Percentiles rank a stretch among this genome's conserved stretches.
Conservation (phyloP, 768 basidiomycete genomes). For the Boletus patriciae region DNA sequence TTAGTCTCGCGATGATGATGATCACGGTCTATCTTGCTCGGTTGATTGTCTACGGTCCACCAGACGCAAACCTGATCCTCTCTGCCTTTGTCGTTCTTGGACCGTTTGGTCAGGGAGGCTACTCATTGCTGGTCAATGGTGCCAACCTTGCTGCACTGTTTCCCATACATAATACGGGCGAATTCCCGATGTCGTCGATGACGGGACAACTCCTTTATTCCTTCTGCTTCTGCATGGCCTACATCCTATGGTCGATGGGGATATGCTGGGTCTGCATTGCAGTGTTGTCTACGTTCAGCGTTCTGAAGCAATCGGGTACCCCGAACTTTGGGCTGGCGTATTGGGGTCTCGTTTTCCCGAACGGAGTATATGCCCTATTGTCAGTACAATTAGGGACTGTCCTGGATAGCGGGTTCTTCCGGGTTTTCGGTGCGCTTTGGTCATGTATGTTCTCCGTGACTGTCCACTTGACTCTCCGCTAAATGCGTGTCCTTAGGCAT, state of each 20-base stretch:
- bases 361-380: constrained; percentile 50
- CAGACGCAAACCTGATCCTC: constrained; percentile 40
- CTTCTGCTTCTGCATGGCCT: constrained; percentile 46
- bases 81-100: constrained; percentile 52
- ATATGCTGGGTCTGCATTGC: constrained; percentile 51
- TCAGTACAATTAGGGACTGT: constrained; percentile 50
- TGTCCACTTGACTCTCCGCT: not conserved
- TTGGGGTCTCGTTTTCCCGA: constrained; percentile 60
- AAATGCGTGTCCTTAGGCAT: constrained; percentile 30
- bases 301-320: constrained; percentile 28
- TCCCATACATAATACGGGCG: constrained; percentile 30
- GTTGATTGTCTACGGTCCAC: constrained; percentile 42
- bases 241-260: constrained; percentile 55
- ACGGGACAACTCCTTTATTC: constrained; percentile 45
- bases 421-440: constrained; percentile 54
- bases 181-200: constrained; percentile 34
- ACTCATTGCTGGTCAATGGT: constrained; percentile 43
- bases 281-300: constrained; percentile 39
- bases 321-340: constrained; percentile 48
- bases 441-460: constrained; percentile 38
- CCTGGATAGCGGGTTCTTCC: constrained; percentile 51
- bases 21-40: constrained; percentile 48
- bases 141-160: constrained; percentile 37
- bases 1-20: constrained; percentile 49
- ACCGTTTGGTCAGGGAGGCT: constrained; percentile 54